Evolutionary conservation across 345 rosid species (phyloP), one percentile per base, ranked within the genome.

Genomic region (Corchorus capsularis): DNA sequence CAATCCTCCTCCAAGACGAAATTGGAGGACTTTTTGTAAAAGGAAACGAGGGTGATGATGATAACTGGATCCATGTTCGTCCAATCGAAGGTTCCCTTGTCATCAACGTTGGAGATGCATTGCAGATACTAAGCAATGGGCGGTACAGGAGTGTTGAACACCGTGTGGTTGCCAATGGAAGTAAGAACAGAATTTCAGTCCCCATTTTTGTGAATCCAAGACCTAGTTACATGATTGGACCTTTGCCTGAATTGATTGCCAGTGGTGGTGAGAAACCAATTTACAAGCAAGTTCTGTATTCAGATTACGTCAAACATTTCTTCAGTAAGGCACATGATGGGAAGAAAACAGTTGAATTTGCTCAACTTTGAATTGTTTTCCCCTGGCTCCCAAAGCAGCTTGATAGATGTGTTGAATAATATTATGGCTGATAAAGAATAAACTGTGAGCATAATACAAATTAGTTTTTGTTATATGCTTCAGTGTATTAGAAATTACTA

Each of bases 81-180:
- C 82, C 82, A 0, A 61, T 75, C 11, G 37, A 77, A 7, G 83
- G 82, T 7, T 68, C 82, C 0, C 79, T 80, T 45, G 75, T 83
- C 27, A 62, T 80, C 52, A 79, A 82, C 22, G 35, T 63, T 11
- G 71, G 82, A 12, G 76, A 82, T 63, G 69, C 57, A 39, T 47
- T 76, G 34, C 80, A 79, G 47, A 79, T 82, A 46, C 45, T 82
- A 55, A 79, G 85, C 76, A 79, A 82, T 50, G 76, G 63, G 10
- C 4, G 15, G 2, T 82, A 72, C 67, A 61, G 57, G 35, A 72
- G 80, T 15, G 59, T 80, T 1, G 80, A 83, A 77, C 83, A 80
- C 41, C 76, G 72, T 5, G 73, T 61, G n/a, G 56, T 71, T 17
- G 72, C 82, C 32, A 78, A 55, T 5, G 68, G 49, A n/a, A 60